These are phyloP conservation scores for Coemansia sp. DNA, from an alignment of 192 early-diverging fungal species.

Conservation along the genomic window DNA sequence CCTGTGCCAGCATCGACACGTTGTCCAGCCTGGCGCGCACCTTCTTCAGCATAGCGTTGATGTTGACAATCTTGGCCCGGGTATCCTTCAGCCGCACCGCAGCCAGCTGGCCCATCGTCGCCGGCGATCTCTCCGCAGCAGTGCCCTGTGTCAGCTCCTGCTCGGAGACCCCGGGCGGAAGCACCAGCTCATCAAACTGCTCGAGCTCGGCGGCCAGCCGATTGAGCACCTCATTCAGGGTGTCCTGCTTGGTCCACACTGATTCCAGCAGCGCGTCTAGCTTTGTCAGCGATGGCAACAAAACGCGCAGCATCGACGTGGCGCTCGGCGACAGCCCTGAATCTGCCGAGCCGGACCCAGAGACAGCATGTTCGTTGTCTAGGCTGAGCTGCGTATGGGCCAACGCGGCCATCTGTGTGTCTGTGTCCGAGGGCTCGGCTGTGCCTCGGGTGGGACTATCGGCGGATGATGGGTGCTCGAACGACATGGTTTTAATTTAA, in stretches of 20 bases:
- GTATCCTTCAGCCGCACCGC: slow-evolving; percentile 30
- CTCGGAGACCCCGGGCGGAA: slow-evolving; percentile 11
- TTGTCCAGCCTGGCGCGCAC: slow-evolving; percentile 39
- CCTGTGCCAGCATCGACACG: slow-evolving; percentile 49
- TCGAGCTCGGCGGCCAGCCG: slow-evolving; percentile 45
- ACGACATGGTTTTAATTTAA: neutral
- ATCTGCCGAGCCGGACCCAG: neutral
- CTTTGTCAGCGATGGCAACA: slow-evolving; percentile 39
- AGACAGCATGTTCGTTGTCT: neutral
- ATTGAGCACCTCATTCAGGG: slow-evolving; percentile 42
- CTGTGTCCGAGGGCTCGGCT: neutral
- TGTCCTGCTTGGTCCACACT: slow-evolving; percentile 42
- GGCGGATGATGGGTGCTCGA: neutral
- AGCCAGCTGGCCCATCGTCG: slow-evolving; percentile 16
- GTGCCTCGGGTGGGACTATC: neutral
- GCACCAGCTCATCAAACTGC: slow-evolving; percentile 42
- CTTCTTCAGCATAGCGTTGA: slow-evolving; percentile 40
- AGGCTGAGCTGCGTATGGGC: neutral
- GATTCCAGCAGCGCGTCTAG: slow-evolving; percentile 39
- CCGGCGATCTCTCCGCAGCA: neutral
- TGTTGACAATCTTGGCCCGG: slow-evolving; percentile 21
- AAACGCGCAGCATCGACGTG: slow-evolving; percentile 42
- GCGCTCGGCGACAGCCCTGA: slow-evolving; percentile 19
- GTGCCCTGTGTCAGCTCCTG: neutral
- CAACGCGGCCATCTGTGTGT: neutral